A percentile compares a stretch with the other conserved stretches of the same genome.
phyloP scores from a whole-genome alignment of 441 rosid species.

The Iberis amara region DNA sequence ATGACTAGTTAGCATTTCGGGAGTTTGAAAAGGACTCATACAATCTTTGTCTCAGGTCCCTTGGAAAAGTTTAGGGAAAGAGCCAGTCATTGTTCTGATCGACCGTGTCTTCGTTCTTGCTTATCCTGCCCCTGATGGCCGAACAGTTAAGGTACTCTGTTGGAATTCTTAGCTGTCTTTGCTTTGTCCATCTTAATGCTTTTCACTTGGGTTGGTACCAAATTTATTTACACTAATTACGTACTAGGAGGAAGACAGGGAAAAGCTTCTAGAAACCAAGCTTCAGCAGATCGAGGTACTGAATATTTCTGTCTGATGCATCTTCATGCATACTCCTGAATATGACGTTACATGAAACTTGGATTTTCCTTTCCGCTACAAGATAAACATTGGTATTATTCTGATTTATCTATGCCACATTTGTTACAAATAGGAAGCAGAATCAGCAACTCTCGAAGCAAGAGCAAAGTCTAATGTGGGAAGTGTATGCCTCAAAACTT shows the following conservation, averaged over 20 bases:
- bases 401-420: constrained; percentile 20
- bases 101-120: constrained; percentile 94
- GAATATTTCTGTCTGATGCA: constrained; percentile 9
- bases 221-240: constrained; percentile 19
- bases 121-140: constrained; percentile 65
- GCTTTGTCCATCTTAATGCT: constrained; percentile 9
- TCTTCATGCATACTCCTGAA: constrained; percentile 12
- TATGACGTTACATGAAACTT: constrained; percentile 13
- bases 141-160: constrained; percentile 48
- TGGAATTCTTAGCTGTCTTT: constrained; percentile 5
- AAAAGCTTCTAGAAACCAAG: constrained; percentile 78
- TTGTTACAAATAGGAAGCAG: constrained; percentile 63
- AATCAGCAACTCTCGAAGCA: constrained; percentile 88
- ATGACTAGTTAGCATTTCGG: constrained; percentile 10
- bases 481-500: constrained; percentile 54
- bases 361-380: constrained; percentile 13
- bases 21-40: constrained; percentile 7
- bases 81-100: constrained; percentile 87
- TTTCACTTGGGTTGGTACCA: constrained; percentile 18
- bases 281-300: constrained; percentile 91
- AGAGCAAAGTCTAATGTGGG: constrained; percentile 71
- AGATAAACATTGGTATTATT: constrained; percentile 11
- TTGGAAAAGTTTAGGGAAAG: constrained; percentile 96
- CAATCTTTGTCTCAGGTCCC: constrained; percentile 61
- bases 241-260: constrained; percentile 74